Evolutionary conservation across 2,329 filamentous ascomycete genomes (phyloP), one percentile per base, ranked within the genome.

Genomic region (Sordariomycetes sp.): DNA sequence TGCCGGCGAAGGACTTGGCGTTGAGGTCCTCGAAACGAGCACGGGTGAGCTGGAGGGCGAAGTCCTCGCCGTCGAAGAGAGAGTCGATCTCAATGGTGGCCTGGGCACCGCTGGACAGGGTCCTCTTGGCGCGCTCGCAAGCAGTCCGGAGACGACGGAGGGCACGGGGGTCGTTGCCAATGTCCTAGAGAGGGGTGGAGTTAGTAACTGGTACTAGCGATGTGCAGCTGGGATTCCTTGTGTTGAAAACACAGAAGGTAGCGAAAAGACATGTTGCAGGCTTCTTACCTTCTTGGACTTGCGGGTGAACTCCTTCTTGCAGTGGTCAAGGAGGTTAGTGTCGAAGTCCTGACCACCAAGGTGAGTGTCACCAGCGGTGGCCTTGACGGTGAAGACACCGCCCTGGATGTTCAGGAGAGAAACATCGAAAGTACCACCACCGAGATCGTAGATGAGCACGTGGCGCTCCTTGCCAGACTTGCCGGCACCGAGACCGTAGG

Each of bases 351-450:
- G 86, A 68, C 91, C 91, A 82, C 91, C 92, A 73, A 96, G 79
- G 73, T 96, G 91, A 69, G 90, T 96, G 70, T 99, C 92, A 84
- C 94, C 94, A 69, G 92, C 91, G 60, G 94, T 97, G 62, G 92
- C 91, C 85, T 95, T 95, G 74, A 97, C 94, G 63, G 92, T 96
- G 84, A 99, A 99, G 69, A 99, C 94, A 82, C 94, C 94, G 71
- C 92, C 91, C 79, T 97, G 90, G 73, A 99, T 97, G 82, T 96
- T 92, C 52, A 99, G 84, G 65, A 97, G 89, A 62, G 94, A 97
- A 32, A 99, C 94, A 96, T 99, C 94, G 78, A 99, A 99, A 74
- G 94, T 99, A 84, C 94, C 94, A 84, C 94, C 94, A 84, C 94
- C 94, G 62, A 99, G 86, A 86, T 99, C 94, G 82, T 97, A 99